Evolutionary conservation across 2,329 filamentous ascomycete genomes (phyloP).

Genomic region (Aspergillus sp.): DNA sequence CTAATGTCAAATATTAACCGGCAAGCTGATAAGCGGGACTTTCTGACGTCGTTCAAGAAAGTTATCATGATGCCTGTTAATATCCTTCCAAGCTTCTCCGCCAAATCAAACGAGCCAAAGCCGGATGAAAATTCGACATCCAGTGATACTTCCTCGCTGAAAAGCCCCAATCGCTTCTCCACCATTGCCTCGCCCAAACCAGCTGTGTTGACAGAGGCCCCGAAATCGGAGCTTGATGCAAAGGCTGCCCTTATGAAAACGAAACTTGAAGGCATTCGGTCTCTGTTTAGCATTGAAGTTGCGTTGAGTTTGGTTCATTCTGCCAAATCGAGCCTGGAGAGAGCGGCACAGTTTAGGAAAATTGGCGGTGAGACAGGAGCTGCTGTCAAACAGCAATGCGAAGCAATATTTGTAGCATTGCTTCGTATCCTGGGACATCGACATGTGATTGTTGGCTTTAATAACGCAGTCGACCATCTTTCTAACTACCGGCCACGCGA

Average conservation of each 20-base stretch:
- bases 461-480: constrained; percentile 86
- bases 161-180: constrained; percentile 33
- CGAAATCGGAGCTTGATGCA: constrained; percentile 85
- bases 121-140: constrained; percentile 15
- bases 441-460: constrained; percentile 89
- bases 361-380: constrained; percentile 75
- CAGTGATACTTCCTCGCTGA: constrained; percentile 16
- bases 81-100: constrained; percentile 67
- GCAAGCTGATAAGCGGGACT: constrained; percentile 94
- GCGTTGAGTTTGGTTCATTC: constrained; percentile 83
- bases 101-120: constrained; percentile 48
- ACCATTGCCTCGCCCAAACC: constrained; percentile 31
- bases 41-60: constrained; percentile 93
- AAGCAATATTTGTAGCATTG: constrained; percentile 79
- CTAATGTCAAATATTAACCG: constrained; percentile 95
- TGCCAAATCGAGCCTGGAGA: constrained; percentile 81
- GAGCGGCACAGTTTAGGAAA: constrained; percentile 75
- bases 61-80: constrained; percentile 99
- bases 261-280: constrained; percentile 87
- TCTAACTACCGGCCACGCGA: constrained; percentile 87
- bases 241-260: constrained; percentile 98
- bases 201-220: constrained; percentile 57
- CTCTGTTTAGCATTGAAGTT: constrained; percentile 93
- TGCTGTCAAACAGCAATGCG: constrained; percentile 82
- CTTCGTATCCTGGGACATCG: constrained; percentile 78